Conservation (phyloP, 2,329 filamentous ascomycete genomes). For the Tolypocladium capitatum region DNA sequence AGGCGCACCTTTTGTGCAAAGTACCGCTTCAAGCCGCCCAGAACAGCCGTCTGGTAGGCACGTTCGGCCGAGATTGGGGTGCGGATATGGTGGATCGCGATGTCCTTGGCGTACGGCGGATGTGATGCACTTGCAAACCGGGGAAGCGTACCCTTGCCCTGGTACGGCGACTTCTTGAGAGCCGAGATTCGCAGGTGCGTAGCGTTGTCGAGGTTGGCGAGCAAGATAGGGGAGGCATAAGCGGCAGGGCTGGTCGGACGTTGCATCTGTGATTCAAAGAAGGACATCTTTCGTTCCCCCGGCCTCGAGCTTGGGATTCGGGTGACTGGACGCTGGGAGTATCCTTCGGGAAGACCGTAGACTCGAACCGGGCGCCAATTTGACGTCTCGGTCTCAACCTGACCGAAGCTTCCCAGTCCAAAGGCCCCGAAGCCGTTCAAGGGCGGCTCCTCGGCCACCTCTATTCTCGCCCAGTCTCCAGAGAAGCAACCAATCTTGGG, state of each 20-base stretch:
- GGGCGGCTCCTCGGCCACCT: slow-evolving; percentile 62
- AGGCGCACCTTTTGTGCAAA: slow-evolving; percentile 75
- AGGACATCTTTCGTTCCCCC: slow-evolving; percentile 40
- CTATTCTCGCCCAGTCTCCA: slow-evolving; percentile 87
- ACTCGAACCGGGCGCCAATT: slow-evolving; percentile 77
- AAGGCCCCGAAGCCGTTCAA: slow-evolving; percentile 52
- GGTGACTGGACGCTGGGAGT: slow-evolving; percentile 46
- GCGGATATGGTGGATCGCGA: slow-evolving; percentile 77
- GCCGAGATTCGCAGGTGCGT: slow-evolving; percentile 69
- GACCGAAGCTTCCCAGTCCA: slow-evolving; percentile 50
- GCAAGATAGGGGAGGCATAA: slow-evolving; percentile 73
- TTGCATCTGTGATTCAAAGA: slow-evolving; percentile 56
- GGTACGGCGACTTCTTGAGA: slow-evolving; percentile 39
- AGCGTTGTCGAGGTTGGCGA: slow-evolving; percentile 72
- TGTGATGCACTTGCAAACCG: slow-evolving; percentile 41
- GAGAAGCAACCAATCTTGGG: slow-evolving; percentile 92
- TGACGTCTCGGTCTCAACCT: slow-evolving; percentile 40
- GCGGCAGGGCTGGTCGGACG: slow-evolving; percentile 44
- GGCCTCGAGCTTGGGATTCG: slow-evolving; percentile 44
- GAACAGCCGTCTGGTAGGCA: slow-evolving; percentile 70
- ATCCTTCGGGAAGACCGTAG: slow-evolving; percentile 74
- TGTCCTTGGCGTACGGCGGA: slow-evolving; percentile 54
- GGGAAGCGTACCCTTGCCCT: slow-evolving; percentile 37
- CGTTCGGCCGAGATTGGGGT: slow-evolving; percentile 82
- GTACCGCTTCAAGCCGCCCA: slow-evolving; percentile 76